Conservation (phyloP, 139 green algal genomes). For the Marvania coccoides region DNA sequence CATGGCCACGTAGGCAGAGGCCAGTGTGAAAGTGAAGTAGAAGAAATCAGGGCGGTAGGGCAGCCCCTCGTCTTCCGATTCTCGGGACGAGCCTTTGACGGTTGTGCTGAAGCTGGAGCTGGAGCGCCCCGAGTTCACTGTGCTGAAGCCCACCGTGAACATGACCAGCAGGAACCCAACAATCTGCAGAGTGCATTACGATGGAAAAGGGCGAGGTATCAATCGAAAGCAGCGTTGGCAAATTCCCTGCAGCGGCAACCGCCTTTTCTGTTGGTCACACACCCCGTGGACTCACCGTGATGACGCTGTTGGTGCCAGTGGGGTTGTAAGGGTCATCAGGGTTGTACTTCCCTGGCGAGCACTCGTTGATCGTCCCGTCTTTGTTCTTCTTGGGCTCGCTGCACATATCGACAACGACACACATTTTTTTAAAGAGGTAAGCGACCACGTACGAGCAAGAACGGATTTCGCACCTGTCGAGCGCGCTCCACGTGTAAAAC, state of each 20-base stretch:
- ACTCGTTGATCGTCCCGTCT: too few relatives aligned
- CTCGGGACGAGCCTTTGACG: not conserved
- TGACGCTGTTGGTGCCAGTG: too few relatives aligned
- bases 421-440: not conserved
- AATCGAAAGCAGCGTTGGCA: too few relatives aligned
- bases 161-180: constrained; percentile 33
- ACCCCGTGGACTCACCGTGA: too few relatives aligned
- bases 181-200: too few relatives aligned
- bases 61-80: constrained; percentile 29
- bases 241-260: too few relatives aligned
- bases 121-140: constrained; percentile 19
- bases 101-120: constrained; percentile 24
- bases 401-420: not conserved
- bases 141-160: constrained; percentile 8
- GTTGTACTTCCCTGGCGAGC: too few relatives aligned
- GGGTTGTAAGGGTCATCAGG: too few relatives aligned
- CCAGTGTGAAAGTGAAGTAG: constrained; percentile 62
- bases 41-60: constrained; percentile 70
- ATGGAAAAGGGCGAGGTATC: too few relatives aligned
- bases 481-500: constrained; percentile 53
- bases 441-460: not conserved
- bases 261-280: too few relatives aligned
- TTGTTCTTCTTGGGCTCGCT: not conserved
- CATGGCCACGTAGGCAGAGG: constrained; percentile 63
- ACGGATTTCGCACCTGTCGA: constrained; percentile 36